phyloP scores from a whole-genome alignment of 345 rosid genomes.

The Geranium rotundifolium region DNA sequence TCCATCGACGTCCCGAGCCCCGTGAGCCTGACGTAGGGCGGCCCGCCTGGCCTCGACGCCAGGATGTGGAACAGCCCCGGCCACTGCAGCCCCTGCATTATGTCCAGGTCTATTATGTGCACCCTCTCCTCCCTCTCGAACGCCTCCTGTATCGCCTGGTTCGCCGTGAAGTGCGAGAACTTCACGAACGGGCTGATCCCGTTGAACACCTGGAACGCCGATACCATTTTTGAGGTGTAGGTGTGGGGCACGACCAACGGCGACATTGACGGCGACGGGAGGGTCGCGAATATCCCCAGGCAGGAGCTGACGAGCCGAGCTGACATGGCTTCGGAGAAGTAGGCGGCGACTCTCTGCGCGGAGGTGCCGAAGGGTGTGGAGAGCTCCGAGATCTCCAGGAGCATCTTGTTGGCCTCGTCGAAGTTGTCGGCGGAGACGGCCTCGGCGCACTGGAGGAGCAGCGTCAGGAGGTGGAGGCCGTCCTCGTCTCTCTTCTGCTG shows the following conservation, averaged over 20 bases:
- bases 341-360: constrained; percentile 95
- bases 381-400: constrained; percentile 76
- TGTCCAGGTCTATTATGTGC: constrained; percentile 88
- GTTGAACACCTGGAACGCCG: constrained; percentile 96
- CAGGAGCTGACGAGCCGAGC: constrained; percentile 83
- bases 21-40: constrained; percentile 87
- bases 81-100: constrained; percentile 99
- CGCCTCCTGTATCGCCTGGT: constrained; percentile 95
- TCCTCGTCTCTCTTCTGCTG: constrained; percentile 82
- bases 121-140: constrained; percentile 89
- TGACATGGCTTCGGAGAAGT: constrained; percentile 96
- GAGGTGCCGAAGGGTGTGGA: constrained; percentile 94
- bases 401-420: constrained; percentile 85
- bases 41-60: constrained; percentile 86
- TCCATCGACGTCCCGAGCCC: constrained; percentile 87
- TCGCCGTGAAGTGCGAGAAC: constrained; percentile 97
- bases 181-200: constrained; percentile 94
- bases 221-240: constrained; percentile 48
- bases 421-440: constrained; percentile 82
- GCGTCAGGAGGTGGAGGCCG: constrained; percentile 81
- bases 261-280: constrained; percentile 28
- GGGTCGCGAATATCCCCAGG: constrained; percentile 64
- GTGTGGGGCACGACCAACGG: constrained; percentile 36
- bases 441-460: constrained; percentile 93
- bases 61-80: constrained; percentile 92